Evolutionary conservation across 148 eudicot species (phyloP).

Genomic region (Cornus suecica): DNA sequence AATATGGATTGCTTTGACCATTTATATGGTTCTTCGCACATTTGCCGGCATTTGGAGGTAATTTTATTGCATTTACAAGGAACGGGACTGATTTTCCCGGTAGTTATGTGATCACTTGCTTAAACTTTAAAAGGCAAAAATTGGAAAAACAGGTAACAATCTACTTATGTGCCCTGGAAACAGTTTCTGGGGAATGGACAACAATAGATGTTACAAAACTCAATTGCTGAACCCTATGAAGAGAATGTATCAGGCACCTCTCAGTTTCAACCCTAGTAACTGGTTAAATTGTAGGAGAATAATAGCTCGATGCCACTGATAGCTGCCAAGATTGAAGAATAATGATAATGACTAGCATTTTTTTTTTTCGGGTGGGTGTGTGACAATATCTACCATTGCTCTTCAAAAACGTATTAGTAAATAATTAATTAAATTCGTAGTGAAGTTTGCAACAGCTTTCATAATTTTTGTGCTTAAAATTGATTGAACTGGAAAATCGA

Average conservation of each 20-base stretch:
- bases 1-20: slow-evolving; percentile 81
- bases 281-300: no score
- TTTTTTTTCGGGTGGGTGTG: no score
- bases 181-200: no score
- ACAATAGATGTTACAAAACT: no score
- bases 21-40: slow-evolving; percentile 79
- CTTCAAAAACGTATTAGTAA: no score
- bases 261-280: background rate
- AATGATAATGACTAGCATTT: background rate
- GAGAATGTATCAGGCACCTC: background rate
- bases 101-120: background rate
- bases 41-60: slow-evolving; percentile 94
- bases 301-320: no score
- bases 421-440: no score
- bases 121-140: background rate
- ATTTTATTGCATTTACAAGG: background rate
- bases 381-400: no score
- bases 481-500: background rate
- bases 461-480: background rate
- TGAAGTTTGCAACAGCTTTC: background rate
- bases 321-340: no score
- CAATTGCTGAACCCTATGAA: no score
- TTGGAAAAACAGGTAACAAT: background rate
- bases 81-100: no score
- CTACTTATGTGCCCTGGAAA: no score